These are phyloP conservation scores for Didymella keratinophila DNA, from an alignment of 2,329 filamentous ascomycete species.

Conservation along the genomic window DNA sequence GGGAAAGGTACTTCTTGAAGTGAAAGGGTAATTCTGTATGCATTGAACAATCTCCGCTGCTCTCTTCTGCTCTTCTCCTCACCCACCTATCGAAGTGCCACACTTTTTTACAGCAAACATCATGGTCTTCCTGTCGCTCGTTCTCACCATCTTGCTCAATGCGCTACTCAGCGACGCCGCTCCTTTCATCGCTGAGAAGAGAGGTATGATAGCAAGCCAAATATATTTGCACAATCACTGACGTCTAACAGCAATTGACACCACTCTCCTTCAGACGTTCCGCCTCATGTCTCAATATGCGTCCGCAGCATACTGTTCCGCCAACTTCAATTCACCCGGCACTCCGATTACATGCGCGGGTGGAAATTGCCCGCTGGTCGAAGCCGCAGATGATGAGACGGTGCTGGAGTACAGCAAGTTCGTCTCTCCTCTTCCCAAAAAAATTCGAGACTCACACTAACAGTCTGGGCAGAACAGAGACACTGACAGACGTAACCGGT, in stretches of 20 bases:
- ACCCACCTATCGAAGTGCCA: background rate
- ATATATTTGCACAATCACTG: no score
- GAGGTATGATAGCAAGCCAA: no score
- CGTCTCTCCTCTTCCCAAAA: background rate
- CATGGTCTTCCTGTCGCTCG: conserved; percentile 28
- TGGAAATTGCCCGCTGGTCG: conserved; percentile 59
- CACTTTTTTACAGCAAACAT: conserved; percentile 2
- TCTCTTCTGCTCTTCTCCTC: background rate
- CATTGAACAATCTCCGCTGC: background rate
- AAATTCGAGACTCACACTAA: conserved; percentile 11
- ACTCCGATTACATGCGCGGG: conserved; percentile 55
- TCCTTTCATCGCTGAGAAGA: conserved; percentile 28
- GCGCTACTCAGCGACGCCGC: conserved; percentile 27
- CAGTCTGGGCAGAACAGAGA: conserved; percentile 16
- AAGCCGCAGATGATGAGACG: conserved; percentile 54
- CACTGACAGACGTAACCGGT: conserved; percentile 55
- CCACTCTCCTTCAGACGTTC: conserved; percentile 33
- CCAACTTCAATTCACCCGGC: conserved; percentile 55
- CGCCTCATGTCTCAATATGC: conserved; percentile 56
- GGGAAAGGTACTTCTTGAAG: background rate
- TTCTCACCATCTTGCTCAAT: conserved; percentile 22
- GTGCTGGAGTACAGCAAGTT: conserved; percentile 54
- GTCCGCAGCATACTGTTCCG: conserved; percentile 61
- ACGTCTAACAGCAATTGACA: conserved; percentile 25
- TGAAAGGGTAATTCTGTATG: background rate